Conservation (phyloP, 2,329 filamentous ascomycete genomes). For the Fonsecaea pedrosoi region DNA sequence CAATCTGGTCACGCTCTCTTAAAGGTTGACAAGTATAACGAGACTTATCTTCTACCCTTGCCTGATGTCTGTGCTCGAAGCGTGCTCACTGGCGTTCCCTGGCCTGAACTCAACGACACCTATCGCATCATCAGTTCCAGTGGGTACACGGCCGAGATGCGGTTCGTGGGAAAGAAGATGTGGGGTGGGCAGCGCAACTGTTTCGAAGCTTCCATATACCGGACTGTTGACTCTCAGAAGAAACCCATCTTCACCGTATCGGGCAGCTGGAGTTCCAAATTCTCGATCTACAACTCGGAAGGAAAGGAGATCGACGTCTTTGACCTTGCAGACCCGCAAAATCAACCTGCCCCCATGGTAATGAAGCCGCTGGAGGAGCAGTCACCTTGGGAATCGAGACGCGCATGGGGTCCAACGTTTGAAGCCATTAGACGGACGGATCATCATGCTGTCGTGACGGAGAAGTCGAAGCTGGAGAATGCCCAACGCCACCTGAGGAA, state of each 20-base stretch:
- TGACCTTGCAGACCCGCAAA: slow-evolving; percentile 47
- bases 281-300: slow-evolving; percentile 71
- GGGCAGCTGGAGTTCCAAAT: slow-evolving; percentile 60
- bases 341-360: slow-evolving; percentile 58
- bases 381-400: slow-evolving; percentile 83
- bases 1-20: slow-evolving; percentile 37
- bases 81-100: slow-evolving; percentile 56
- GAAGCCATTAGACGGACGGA: slow-evolving; percentile 80
- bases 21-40: slow-evolving; percentile 38
- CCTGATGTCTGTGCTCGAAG: slow-evolving; percentile 36
- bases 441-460: slow-evolving; percentile 76
- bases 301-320: slow-evolving; percentile 62
- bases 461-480: slow-evolving; percentile 91
- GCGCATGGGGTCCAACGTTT: slow-evolving; percentile 87
- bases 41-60: slow-evolving; percentile 38
- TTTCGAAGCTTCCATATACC: slow-evolving; percentile 34
- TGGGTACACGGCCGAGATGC: slow-evolving; percentile 37
- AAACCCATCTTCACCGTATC: slow-evolving; percentile 28
- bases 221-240: slow-evolving; percentile 23
- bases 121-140: slow-evolving; percentile 36
- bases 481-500: slow-evolving; percentile 79
- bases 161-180: slow-evolving; percentile 35
- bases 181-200: slow-evolving; percentile 36
- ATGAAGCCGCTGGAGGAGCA: slow-evolving; percentile 78
- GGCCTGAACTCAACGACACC: slow-evolving; percentile 43